Conservation (phyloP, 2,329 filamentous ascomycete genomes). For the Corniculantispora saksenae region DNA sequence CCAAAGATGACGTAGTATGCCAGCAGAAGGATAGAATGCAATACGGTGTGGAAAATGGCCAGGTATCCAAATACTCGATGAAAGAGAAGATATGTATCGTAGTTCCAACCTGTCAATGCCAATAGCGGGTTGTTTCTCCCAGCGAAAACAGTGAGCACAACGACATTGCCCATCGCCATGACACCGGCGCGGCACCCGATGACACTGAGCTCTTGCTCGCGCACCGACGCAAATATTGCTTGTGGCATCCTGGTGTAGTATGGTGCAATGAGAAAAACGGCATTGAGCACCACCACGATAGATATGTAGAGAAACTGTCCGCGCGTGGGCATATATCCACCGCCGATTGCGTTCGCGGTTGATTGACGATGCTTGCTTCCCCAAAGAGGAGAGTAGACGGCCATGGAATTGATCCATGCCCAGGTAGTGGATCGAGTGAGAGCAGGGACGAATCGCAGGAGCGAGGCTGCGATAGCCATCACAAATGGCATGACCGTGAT, state of each 20-base stretch:
- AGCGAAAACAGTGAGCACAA: constrained; percentile 35
- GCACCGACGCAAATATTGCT: constrained; percentile 27
- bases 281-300: constrained; percentile 36
- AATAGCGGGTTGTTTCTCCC: constrained; percentile 39
- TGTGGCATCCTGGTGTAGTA: constrained; percentile 33
- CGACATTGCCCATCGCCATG: constrained; percentile 36
- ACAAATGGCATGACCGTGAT: constrained; percentile 33
- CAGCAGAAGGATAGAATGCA: constrained; percentile 37
- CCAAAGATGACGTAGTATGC: constrained; percentile 29
- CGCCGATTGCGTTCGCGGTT: constrained; percentile 23
- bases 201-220: constrained; percentile 32
- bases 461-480: constrained; percentile 33
- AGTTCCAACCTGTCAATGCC: constrained; percentile 38
- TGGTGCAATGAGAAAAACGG: constrained; percentile 34
- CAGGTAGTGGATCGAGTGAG: constrained; percentile 28
- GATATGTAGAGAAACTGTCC: constrained; percentile 38
- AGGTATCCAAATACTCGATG: constrained; percentile 55
- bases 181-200: constrained; percentile 38
- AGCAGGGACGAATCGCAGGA: constrained; percentile 37
- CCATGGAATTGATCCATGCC: constrained; percentile 31
- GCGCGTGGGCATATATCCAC: constrained; percentile 34
- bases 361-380: constrained; percentile 36
- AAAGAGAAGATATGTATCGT: constrained; percentile 37
- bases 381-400: constrained; percentile 34
- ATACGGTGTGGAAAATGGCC: constrained; percentile 78